phyloP scores from a whole-genome alignment of 768 basidiomycete genomes.

The Scleroderma citrinum region DNA sequence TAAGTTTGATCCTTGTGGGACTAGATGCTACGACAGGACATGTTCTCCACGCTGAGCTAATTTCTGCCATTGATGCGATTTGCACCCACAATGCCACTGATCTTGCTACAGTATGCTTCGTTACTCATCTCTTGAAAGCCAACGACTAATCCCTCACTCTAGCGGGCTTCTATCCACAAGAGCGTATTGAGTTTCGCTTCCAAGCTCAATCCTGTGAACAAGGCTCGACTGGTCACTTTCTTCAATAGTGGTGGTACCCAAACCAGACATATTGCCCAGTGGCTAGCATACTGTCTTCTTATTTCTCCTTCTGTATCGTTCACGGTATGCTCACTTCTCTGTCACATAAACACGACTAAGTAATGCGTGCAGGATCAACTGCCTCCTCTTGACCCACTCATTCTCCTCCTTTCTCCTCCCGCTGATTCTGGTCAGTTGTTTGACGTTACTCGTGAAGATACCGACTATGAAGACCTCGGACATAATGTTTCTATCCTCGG shows the following conservation, averaged over 20 bases:
- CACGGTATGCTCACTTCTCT: slow-evolving; percentile 12
- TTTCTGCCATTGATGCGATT: slow-evolving; percentile 40
- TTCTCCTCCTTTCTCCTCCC: slow-evolving; percentile 44
- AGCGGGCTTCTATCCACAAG: slow-evolving; percentile 46
- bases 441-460: slow-evolving; percentile 33
- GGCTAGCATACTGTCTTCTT: slow-evolving; percentile 43
- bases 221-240: slow-evolving; percentile 44
- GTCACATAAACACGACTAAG: neutral
- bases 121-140: neutral
- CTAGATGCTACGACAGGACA: slow-evolving; percentile 46
- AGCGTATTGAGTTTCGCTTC: slow-evolving; percentile 38
- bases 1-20: slow-evolving; percentile 48
- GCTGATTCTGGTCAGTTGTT: slow-evolving; percentile 40
- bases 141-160: neutral
- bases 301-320: neutral
- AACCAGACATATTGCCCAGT: slow-evolving; percentile 50
- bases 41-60: slow-evolving; percentile 42
- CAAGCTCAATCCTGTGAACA: slow-evolving; percentile 41
- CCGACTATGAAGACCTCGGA: slow-evolving; percentile 52
- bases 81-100: slow-evolving; percentile 36
- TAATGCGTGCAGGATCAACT: slow-evolving; percentile 32
- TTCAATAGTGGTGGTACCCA: slow-evolving; percentile 46
- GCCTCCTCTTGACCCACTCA: slow-evolving; percentile 47
- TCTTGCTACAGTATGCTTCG: slow-evolving; percentile 17
- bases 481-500: slow-evolving; percentile 49